Evolutionary conservation across 2,329 filamentous ascomycete genomes (phyloP).

Genomic region (Clarireedia paspali): DNA sequence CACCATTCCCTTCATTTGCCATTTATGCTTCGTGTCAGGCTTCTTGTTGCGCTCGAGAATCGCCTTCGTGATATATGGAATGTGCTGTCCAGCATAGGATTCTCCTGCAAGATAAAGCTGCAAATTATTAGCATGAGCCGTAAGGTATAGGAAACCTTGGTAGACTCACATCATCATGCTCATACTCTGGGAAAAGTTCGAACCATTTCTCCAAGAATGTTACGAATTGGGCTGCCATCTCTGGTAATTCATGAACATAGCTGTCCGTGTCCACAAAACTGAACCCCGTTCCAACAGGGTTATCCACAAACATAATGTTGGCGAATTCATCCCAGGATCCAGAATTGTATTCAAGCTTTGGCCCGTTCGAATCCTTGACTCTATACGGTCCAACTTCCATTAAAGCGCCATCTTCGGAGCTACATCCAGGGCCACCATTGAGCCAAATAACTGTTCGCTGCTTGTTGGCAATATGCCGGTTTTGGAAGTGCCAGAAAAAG

Average conservation of each 20-base stretch:
- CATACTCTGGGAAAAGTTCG: constrained; percentile 81
- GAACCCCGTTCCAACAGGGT: constrained; percentile 92
- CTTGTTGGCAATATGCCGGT: constrained; percentile 85
- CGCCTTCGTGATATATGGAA: constrained; percentile 89
- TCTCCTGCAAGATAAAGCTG: constrained; percentile 93
- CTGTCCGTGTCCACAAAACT: constrained; percentile 90
- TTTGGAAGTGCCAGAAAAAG: constrained; percentile 98
- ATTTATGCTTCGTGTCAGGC: constrained; percentile 40
- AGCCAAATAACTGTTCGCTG: constrained; percentile 93
- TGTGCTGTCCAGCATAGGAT: constrained; percentile 94
- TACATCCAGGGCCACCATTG: constrained; percentile 94
- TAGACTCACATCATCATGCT: constrained; percentile 77
- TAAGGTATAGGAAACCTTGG: background rate
- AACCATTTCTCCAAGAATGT: constrained; percentile 90
- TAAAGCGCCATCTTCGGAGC: constrained; percentile 90
- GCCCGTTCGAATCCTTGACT: constrained; percentile 54
- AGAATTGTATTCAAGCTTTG: constrained; percentile 67
- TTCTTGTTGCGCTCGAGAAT: constrained; percentile 81
- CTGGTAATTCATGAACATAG: constrained; percentile 74
- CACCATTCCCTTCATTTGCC: constrained; percentile 77
- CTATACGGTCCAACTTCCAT: constrained; percentile 88
- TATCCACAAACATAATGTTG: constrained; percentile 93
- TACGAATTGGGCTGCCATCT: constrained; percentile 87
- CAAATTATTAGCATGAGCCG: constrained; percentile 17
- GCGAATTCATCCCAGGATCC: constrained; percentile 99